Percentiles rank a stretch among this genome's conserved stretches.
phyloP scores from a whole-genome alignment of 2,329 filamentous ascomycete species.

The Aureobasidium sp. region DNA sequence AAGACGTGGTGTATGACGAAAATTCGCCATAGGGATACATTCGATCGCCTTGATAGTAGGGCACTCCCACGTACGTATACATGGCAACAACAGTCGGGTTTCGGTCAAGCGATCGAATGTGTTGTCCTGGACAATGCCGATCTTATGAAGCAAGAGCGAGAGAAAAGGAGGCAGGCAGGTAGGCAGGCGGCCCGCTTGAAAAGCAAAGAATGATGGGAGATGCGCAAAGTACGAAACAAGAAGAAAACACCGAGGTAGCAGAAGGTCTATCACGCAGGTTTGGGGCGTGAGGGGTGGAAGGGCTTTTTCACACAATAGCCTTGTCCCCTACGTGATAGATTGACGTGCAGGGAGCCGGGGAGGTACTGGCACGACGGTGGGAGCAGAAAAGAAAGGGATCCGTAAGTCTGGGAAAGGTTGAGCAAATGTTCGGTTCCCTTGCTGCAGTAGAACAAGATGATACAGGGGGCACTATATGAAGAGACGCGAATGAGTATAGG shows the following conservation, averaged over 20 bases:
- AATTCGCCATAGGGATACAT: constrained; percentile 10
- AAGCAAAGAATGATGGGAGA: constrained; percentile 3
- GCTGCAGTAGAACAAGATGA: constrained; percentile 24
- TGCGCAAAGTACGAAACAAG: constrained; percentile 1
- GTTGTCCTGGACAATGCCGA: background rate
- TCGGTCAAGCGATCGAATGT: background rate
- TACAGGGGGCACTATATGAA: constrained; percentile 13
- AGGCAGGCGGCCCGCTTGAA: background rate
- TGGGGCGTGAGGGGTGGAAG: constrained; percentile 6
- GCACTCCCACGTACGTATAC: constrained; percentile 10
- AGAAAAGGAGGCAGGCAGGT: background rate
- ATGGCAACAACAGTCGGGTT: background rate
- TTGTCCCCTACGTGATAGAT: constrained; percentile 11
- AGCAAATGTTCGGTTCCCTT: constrained; percentile 19
- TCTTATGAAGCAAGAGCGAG: background rate
- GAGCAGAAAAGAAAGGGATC: constrained; percentile 9
- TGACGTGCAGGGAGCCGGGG: constrained; percentile 8
- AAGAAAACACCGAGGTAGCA: constrained; percentile 8
- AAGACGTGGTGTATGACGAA: constrained; percentile 5
- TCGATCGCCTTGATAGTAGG: constrained; percentile 8
- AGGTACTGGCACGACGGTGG: constrained; percentile 8
- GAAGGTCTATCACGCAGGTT: constrained; percentile 9
- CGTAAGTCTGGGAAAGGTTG: constrained; percentile 10
- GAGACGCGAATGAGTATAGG: constrained; percentile 4
- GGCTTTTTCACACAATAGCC: constrained; percentile 11